Base-by-base conservation (phyloP, 1,284 basidiomycete species). In the Erythrobasidium hasegawianum region DNA sequence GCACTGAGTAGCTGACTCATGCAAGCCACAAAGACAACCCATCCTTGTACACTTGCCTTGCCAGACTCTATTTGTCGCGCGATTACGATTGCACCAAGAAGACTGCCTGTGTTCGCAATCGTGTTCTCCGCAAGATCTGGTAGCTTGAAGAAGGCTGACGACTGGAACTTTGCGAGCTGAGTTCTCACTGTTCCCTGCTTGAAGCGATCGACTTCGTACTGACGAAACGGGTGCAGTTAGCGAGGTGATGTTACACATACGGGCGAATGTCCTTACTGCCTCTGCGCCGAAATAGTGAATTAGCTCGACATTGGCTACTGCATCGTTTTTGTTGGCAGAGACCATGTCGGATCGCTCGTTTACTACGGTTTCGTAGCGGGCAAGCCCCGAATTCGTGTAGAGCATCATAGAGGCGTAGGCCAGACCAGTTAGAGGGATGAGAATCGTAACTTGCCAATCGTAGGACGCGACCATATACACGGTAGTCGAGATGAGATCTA, bases 281-380 rank as follows among this genome's bases (percentile, higher is more conserved):
- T 94, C 90, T 33, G 88, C 87, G 29, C 84, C 84, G 76, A 90
- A 91, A 77, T 89, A 89, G 27, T 78, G 76, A 70, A 91, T 87
- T 10, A 87, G 86, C 78, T 90, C 89, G 72, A 90, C 86, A 77
- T 90, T 87, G 73, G 90, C 81, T 72, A 77, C 69, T 59, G 72
- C 70, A 74, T 90, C 88, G 2, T 57, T 65, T 55, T 65, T 57
- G 62, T 55, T 57, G 1, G 55, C 55, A 11, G 45, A 4, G 11
- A 33, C 45, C 20, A 41, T 49, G 26, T 65, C 62, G 18, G 18
- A 20, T 43, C 56, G 24, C 10, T 65, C 62, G n/a, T 47, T 16
- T 2, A 18, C 47, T 45, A 47, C 54, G n/a, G 50, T 27, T 24
- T 50, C 54, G 20, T 39, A 40, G 29, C 38, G 24, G 22, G 27